Percentiles rank a stretch among this genome's conserved stretches.
Evolutionary conservation across 306 rosid species (phyloP).

Genomic region (Vigna nakashimae): DNA sequence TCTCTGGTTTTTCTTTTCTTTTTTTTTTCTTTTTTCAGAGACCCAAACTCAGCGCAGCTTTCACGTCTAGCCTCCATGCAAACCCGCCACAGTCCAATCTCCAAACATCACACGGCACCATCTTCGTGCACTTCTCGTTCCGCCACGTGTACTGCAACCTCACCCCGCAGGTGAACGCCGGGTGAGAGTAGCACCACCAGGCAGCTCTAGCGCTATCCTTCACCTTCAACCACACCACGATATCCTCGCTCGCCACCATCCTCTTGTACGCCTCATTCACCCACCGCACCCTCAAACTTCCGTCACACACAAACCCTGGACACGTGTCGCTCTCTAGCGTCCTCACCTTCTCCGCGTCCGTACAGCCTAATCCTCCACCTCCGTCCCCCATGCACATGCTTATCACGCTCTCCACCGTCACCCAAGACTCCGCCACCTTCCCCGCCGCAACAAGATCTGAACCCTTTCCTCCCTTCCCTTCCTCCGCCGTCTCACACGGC

Average conservation of each 20-base stretch:
- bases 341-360: conserved; percentile 72
- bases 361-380: conserved; percentile 52
- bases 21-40: conserved; percentile 40
- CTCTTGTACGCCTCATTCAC: conserved; percentile 70
- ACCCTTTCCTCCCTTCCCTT: background rate
- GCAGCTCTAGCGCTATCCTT: conserved; percentile 38
- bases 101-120: conserved; percentile 85
- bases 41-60: conserved; percentile 78
- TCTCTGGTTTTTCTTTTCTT: background rate
- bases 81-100: conserved; percentile 64
- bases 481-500: background rate
- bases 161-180: conserved; percentile 65
- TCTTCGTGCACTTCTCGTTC: conserved; percentile 60
- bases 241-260: conserved; percentile 61
- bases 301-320: conserved; percentile 83
- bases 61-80: conserved; percentile 83
- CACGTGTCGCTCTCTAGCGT: conserved; percentile 80
- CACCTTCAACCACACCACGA: conserved; percentile 52
- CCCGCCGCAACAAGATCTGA: conserved; percentile 5
- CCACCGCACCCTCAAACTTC: conserved; percentile 70
- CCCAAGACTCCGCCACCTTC: conserved; percentile 56
- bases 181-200: conserved; percentile 37
- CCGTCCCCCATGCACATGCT: conserved; percentile 73
- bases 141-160: conserved; percentile 64
- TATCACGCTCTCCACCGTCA: conserved; percentile 89